These are phyloP conservation scores for Senecio squalidus DNA, from an alignment of 140 eudicot species.

Conservation along the genomic window DNA sequence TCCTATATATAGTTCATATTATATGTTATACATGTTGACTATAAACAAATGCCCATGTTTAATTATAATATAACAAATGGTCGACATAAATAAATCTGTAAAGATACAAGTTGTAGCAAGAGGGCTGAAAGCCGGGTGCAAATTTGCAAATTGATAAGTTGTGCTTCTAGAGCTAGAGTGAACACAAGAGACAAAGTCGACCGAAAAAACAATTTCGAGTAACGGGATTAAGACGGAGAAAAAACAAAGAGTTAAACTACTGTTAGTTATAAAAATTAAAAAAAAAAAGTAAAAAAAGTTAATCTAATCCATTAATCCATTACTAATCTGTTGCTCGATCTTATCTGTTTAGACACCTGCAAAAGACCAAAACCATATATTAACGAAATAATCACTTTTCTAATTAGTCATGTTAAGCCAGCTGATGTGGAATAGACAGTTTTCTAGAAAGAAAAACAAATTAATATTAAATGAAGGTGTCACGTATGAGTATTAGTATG, in stretches of 20 bases:
- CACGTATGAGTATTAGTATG: conserved; percentile 24
- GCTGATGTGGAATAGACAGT: background rate
- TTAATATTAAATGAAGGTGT: background rate
- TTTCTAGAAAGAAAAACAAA: conserved; percentile 28
- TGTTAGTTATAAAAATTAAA: no score
- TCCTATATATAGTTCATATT: conserved; percentile 15
- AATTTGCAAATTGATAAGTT: conserved; percentile 20
- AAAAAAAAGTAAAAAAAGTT: no score
- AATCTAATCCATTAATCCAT: no score
- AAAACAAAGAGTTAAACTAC: conserved; percentile 4
- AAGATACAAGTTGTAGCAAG: conserved; percentile 15
- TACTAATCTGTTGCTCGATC: no score
- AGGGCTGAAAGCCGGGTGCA: conserved; percentile 20
- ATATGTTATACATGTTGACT: no score
- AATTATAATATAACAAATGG: conserved; percentile 17
- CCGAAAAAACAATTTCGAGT: no score
- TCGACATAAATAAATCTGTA: conserved; percentile 5
- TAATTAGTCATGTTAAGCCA: no score
- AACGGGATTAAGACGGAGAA: no score
- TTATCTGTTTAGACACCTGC: no score
- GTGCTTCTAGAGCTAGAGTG: conserved; percentile 31
- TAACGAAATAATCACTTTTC: no score
- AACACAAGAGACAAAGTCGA: background rate
- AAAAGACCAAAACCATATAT: no score
- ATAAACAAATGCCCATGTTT: no score